Evolutionary conservation across 2,329 filamentous ascomycete genomes (phyloP), one percentile per base, ranked within the genome.

Genomic region (Ophiostoma perfectum): DNA sequence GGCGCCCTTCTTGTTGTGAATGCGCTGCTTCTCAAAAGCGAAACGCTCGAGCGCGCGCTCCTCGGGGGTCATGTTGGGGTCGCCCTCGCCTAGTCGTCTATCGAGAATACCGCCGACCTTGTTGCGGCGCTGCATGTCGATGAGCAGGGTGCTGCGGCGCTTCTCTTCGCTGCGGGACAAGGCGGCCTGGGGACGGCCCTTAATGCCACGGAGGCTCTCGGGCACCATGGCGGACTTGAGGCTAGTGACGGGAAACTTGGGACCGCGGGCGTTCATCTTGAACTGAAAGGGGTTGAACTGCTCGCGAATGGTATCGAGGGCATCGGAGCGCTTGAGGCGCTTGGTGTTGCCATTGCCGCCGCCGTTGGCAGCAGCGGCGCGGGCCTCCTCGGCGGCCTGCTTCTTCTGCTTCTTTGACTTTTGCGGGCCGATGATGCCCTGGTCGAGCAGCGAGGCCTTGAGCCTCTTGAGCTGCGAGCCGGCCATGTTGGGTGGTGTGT

Each of bases 261-360:
- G 88, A 0, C 89, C 90, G 70, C 90, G 85, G 1, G 88, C 83
- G 55, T 90, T 88, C 69, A 90, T 87, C 79, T 96, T 96, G 77
- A 97, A 86, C 76, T 99, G 95, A 79, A 99, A 99, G 0, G 95
- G 95, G 77, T 99, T 99, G 85, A 98, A 98, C 73, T 93, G 90
- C 75, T 98, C 93, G 76, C 95, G 90, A 77, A 99, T 97, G 69
- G 86, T 87, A 74, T 91, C 88, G 71, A 99, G 83, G 16, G 93
- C 91, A 68, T 88, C 89, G 75, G 90, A 86, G 75, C 90, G 87
- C 77, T 92, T 87, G 39, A 92, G 84, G 70, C 91, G 88, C 78
- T 92, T 91, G 75, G 94, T 89, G 73, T 80, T 81, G 71, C 85
- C 87, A 55, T 68, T 69, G 36, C 65, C 64, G 71, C 63, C 63